These are phyloP conservation scores for Poronia punctata DNA, from an alignment of 495 filamentous ascomycete species.

Conservation along the genomic window DNA sequence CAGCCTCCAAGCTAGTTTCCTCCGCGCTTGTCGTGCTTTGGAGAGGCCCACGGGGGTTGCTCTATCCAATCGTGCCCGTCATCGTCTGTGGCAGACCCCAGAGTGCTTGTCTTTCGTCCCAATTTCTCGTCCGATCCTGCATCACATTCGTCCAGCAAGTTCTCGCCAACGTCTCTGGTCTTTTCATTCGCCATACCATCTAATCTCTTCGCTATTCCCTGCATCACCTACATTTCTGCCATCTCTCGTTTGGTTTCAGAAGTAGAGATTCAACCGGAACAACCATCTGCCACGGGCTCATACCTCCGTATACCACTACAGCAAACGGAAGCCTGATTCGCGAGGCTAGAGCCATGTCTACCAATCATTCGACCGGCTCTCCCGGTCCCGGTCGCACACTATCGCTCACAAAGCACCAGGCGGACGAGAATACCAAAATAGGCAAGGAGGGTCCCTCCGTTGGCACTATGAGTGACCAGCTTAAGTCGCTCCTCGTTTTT, in stretches of 20 bases:
- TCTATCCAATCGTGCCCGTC: slow-evolving; percentile 1
- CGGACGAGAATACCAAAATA: slow-evolving; percentile 38
- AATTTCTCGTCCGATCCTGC: slow-evolving; percentile 6
- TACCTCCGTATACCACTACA: slow-evolving; percentile 8
- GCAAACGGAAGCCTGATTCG: no score
- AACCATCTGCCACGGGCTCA: slow-evolving; percentile 1
- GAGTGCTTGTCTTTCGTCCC: slow-evolving; percentile 5
- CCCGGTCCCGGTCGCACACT: slow-evolving; percentile 36
- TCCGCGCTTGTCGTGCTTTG: slow-evolving; percentile 1
- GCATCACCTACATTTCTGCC: no score
- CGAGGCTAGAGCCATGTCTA: slow-evolving; percentile 37
- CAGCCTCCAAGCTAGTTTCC: slow-evolving; percentile 13
- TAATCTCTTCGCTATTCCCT: slow-evolving; percentile 21
- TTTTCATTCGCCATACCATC: slow-evolving; percentile 11
- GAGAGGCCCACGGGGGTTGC: background rate
- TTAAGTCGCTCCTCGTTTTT: slow-evolving; percentile 19
- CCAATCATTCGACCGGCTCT: slow-evolving; percentile 39
- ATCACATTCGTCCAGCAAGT: slow-evolving; percentile 7
- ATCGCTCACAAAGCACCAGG: slow-evolving; percentile 27
- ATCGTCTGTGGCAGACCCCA: background rate
- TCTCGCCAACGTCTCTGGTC: slow-evolving; percentile 8
- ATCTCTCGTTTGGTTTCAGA: slow-evolving; percentile 22
- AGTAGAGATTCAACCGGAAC: slow-evolving; percentile 15
- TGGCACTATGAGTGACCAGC: slow-evolving; percentile 26
- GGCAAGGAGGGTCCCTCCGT: slow-evolving; percentile 25